Conservation (phyloP, 139 green algal species). For the Micractinium sp. region DNA sequence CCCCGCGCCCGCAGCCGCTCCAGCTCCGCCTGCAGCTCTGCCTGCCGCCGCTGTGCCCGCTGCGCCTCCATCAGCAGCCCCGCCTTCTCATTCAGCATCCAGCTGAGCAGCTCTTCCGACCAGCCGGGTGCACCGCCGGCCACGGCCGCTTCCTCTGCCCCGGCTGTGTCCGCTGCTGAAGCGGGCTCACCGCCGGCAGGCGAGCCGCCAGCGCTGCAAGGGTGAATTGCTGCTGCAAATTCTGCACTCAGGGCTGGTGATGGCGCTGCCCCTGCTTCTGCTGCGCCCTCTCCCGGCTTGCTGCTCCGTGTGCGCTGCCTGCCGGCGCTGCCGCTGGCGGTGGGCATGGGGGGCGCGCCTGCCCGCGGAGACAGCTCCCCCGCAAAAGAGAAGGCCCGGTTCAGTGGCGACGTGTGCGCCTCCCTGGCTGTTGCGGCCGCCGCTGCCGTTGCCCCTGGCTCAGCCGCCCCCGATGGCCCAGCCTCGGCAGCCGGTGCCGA, state of each 20-base stretch:
- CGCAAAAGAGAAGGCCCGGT: not conserved
- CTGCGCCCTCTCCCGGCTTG: not conserved
- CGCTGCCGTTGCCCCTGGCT: not conserved
- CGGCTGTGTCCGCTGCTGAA: not conserved
- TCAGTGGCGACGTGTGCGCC: not conserved
- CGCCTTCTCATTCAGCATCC: slow-evolving; percentile 32
- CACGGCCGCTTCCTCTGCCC: not conserved
- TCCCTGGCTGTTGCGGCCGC: not conserved
- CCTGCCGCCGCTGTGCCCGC: not conserved
- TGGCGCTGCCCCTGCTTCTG: not conserved
- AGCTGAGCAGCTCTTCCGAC: slow-evolving; percentile 34
- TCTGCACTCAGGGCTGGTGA: not conserved
- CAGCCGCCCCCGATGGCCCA: not conserved
- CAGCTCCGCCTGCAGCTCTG: slow-evolving; percentile 9
- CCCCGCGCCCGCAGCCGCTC: not conserved
- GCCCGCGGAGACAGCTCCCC: not conserved
- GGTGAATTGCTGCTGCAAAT: not conserved
- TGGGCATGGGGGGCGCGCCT: not conserved
- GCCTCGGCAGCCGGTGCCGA: not conserved
- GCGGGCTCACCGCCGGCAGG: not conserved
- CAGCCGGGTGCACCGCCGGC: not conserved
- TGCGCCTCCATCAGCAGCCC: slow-evolving; percentile 31
- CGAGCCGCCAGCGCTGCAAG: not conserved
- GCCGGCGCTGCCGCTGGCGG: not conserved
- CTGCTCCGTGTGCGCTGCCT: not conserved